Evolutionary conservation across 2,329 filamentous ascomycete genomes (phyloP).

Genomic region (Trichoderma gracile): DNA sequence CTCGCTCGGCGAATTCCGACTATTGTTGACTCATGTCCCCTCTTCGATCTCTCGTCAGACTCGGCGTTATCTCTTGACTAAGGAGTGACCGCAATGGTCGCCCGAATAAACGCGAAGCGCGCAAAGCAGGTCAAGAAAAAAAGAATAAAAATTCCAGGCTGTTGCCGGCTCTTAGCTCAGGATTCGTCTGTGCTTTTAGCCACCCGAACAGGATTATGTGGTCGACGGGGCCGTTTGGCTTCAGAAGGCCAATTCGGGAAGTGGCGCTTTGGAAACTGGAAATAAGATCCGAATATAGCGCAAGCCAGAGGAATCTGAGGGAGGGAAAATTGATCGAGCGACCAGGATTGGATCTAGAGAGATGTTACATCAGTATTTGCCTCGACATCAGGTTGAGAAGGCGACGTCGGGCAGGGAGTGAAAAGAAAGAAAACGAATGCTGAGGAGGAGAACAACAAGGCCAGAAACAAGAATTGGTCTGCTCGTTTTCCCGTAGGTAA

Average conservation of each 20-base stretch:
- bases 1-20: neutral
- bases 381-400: neutral
- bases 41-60: neutral
- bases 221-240: neutral
- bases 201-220: neutral
- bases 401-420: conserved; percentile 1
- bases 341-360: conserved; percentile 4
- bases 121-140: neutral
- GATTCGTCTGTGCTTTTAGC: conserved; percentile 9
- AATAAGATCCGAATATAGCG: conserved; percentile 21
- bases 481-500: neutral
- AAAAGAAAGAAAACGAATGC: neutral
- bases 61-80: neutral
- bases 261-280: neutral
- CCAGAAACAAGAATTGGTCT: neutral
- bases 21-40: neutral
- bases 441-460: neutral
- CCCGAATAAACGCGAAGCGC: neutral
- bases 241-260: neutral
- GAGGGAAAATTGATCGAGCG: neutral
- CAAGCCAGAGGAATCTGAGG: neutral
- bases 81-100: neutral
- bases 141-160: neutral
- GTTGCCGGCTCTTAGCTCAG: neutral
- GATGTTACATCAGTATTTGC: conserved; percentile 8